Evolutionary conservation across 352 stramenopile genomes (phyloP).

Genomic region (Pythium biforme): DNA sequence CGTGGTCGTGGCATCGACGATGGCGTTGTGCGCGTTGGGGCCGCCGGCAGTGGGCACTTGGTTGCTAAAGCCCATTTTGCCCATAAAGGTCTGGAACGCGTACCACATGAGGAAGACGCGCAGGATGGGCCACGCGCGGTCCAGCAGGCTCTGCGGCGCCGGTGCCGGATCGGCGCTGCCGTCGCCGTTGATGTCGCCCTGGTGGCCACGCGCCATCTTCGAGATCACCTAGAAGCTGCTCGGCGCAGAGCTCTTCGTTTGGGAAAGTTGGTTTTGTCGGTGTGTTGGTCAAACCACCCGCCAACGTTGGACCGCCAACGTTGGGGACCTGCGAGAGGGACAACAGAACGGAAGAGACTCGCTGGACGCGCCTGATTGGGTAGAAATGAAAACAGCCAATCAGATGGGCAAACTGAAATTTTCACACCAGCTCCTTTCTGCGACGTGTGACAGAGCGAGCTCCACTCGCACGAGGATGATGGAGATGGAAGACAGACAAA

Average conservation of each 20-base stretch:
- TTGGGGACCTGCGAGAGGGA: conserved; percentile 11
- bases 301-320: conserved; percentile 4
- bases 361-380: conserved; percentile 12
- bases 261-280: neutral
- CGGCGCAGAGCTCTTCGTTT: conserved; percentile 1
- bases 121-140: conserved; percentile 62
- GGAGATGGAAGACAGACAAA: too few species aligned
- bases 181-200: neutral
- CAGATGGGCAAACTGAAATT: neutral
- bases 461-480: too few species aligned
- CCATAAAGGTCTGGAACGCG: conserved; percentile 60
- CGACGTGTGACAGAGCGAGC: conserved; percentile 5
- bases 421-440: neutral
- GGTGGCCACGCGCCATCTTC: neutral
- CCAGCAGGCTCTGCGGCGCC: conserved; percentile 41
- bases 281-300: conserved; percentile 1
- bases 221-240: neutral
- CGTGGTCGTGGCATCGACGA: neutral
- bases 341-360: conserved; percentile 6
- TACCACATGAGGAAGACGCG: conserved; percentile 85
- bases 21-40: neutral
- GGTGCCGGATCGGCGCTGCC: conserved; percentile 10
- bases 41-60: conserved; percentile 7
- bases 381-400: conserved; percentile 12
- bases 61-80: conserved; percentile 33